Evolutionary conservation across 768 basidiomycete genomes (phyloP).

Genomic region (Xerocomus brunneocitrinus): DNA sequence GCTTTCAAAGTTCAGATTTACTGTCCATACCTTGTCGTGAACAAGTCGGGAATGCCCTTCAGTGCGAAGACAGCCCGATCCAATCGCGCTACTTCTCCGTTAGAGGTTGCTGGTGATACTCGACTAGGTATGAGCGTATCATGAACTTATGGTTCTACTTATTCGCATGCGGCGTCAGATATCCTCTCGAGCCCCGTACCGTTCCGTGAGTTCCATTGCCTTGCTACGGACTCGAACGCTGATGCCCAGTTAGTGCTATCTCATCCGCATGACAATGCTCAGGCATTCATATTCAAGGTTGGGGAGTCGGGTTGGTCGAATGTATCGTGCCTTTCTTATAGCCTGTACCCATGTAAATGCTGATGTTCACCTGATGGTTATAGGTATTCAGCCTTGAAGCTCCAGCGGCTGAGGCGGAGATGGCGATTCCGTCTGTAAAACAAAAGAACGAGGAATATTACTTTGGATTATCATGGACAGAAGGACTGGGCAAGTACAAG

Average conservation of each 20-base stretch:
- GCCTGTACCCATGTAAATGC: neutral
- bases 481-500: slow-evolving; percentile 97
- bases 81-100: slow-evolving; percentile 55
- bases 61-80: slow-evolving; percentile 60
- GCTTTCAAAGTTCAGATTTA: slow-evolving; percentile 96
- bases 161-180: slow-evolving; percentile 31
- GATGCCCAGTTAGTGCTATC: slow-evolving; percentile 66
- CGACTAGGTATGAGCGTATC: slow-evolving; percentile 44
- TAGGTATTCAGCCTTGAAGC: slow-evolving; percentile 89
- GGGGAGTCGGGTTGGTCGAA: slow-evolving; percentile 89
- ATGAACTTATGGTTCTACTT: slow-evolving; percentile 11
- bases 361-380: slow-evolving; percentile 8
- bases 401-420: slow-evolving; percentile 81
- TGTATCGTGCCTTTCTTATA: slow-evolving; percentile 35
- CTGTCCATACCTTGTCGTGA: slow-evolving; percentile 83
- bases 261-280: slow-evolving; percentile 71
- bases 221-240: slow-evolving; percentile 5
- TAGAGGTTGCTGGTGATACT: slow-evolving; percentile 83
- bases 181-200: slow-evolving; percentile 54
- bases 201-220: slow-evolving; percentile 59
- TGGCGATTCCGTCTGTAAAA: slow-evolving; percentile 61
- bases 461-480: slow-evolving; percentile 85
- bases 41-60: slow-evolving; percentile 89
- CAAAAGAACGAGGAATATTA: slow-evolving; percentile 68
- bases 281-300: slow-evolving; percentile 78